These are phyloP conservation scores for Pittosporum tobira DNA, from an alignment of 129 eudicot genomes.

Conservation along the genomic window DNA sequence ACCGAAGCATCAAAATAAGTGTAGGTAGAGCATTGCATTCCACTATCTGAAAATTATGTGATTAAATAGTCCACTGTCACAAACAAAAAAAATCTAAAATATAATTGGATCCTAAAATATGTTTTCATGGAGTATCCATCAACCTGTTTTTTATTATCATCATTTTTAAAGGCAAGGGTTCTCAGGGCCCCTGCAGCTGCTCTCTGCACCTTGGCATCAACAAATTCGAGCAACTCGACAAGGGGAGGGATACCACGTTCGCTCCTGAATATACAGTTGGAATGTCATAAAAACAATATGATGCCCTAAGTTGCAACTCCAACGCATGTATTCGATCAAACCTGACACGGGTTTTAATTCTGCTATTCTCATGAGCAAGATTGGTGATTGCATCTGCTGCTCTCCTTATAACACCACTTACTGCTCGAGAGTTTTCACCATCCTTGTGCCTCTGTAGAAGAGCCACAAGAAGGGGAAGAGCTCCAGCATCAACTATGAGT, in stretches of 20 bases:
- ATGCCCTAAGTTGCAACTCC: not conserved
- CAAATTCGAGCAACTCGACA: slow-evolving; percentile 68
- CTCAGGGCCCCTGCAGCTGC: slow-evolving; percentile 89
- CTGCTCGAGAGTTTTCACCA: slow-evolving; percentile 42
- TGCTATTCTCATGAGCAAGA: slow-evolving; percentile 91
- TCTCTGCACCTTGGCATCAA: slow-evolving; percentile 81
- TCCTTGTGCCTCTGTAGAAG: slow-evolving; percentile 46
- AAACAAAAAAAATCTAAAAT: not conserved
- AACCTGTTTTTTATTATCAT: slow-evolving; percentile 88
- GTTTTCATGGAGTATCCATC: not conserved
- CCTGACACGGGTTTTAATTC: slow-evolving; percentile 79
- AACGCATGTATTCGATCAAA: slow-evolving; percentile 15
- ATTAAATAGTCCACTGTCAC: not conserved
- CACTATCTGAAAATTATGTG: slow-evolving; percentile 54
- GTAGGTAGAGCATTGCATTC: slow-evolving; percentile 86
- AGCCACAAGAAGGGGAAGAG: slow-evolving; percentile 70
- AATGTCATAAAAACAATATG: not conserved
- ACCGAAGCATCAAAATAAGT: slow-evolving; percentile 79
- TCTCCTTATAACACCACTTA: slow-evolving; percentile 63
- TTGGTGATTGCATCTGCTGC: slow-evolving; percentile 96
- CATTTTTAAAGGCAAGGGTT: slow-evolving; percentile 77
- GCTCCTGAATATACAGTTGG: slow-evolving; percentile 32
- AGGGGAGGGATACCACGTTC: slow-evolving; percentile 98
- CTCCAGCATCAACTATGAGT: slow-evolving; percentile 88
- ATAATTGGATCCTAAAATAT: slow-evolving; percentile 6